Base-by-base conservation (phyloP, 2,329 filamentous ascomycete genomes). In the Aureobasidium vineae region DNA sequence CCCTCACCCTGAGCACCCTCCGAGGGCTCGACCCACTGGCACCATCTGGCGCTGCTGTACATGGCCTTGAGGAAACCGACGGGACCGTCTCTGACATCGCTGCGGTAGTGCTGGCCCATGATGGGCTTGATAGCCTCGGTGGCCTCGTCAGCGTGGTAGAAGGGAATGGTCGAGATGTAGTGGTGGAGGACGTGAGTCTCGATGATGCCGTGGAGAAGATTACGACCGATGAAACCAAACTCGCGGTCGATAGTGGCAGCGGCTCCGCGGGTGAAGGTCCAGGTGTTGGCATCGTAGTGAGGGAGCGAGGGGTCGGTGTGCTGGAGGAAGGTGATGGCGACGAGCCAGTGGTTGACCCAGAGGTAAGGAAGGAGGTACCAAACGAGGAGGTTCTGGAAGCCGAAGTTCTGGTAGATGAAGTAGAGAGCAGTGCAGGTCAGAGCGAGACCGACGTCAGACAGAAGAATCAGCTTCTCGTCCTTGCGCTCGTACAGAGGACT, bases 301-400 rank as follows among this genome's bases (percentile, higher is more conserved):
- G 94, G 94, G 53, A 98, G 90, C 49, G 90, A 87, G 56, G 93
- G 93, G 78, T 98, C 93, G 76, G 94, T 97, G 86, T 98, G 94
- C 81, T 98, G 94, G 70, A 98, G 88, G 85, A 88, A 98, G 72
- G 94, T 98, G 79, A 98, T 98, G 77, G 93, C 93, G 72, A 98
- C 93, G 66, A 98, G 90, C 94, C 94, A 98, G 86, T 97, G 92
- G 86, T 98, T 96, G 66, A 97, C 93, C 94, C 94, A 97, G 69
- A 97, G 84, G 79, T 98, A 99, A 43, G 95, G 95, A 67, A 96
- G 76, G 75, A 93, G 88, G 82, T 99, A 99, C 94, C 95, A 98
- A 70, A 99, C 90, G 68, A 90, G 81, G 77, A 98, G 83, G 83
- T 97, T 98, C 76, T 83, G 77, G 83, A 88, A 94, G 75, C 95